Evolutionary conservation across 2,329 filamentous ascomycete genomes (phyloP), one percentile per base, ranked within the genome.

Genomic region (Cytospora leucostoma): DNA sequence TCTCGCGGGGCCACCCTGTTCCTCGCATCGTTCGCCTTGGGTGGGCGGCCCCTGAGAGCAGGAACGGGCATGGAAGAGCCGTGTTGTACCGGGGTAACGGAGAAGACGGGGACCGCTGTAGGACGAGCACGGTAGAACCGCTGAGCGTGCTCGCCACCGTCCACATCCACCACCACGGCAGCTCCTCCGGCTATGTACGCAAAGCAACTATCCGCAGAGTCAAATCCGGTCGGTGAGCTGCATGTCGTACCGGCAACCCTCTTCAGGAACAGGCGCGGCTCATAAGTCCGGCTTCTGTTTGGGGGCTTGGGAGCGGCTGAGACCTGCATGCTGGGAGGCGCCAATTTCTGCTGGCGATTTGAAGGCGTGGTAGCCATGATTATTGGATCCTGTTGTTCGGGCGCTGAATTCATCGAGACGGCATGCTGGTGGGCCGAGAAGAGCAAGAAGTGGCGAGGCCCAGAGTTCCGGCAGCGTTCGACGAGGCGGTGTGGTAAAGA

Each of bases 221-320:
- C 93, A 75, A 99, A 96, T 67, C 91, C 92, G 73, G 90, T 93
- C 49, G 92, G 89, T 5, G 90, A 91, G 68, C 82, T 86, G 67
- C 92, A 94, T 8, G 94, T 98, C 32, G 93, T 96, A 54, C 95
- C 95, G 71, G 98, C 90, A 63, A 98, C 92, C 67, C 92, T 88
- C 74, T 88, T 89, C 66, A 97, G 80, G 47, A 89, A 89, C 52
- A 97, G 82, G 49, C 84, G 83, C 27, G 84, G 80, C 64, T 88
- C 84, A 65, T 79, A 78, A 53, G 74, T 64, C 59, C 82, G 80
- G 53, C 78, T 77, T 56, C 84, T 83, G 65, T 81, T 73, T 35
- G 89, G 86, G 56, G 90, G 89, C 72, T 88, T 85, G 19, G 84
- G 78, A 38, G 85, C 83, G 47, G 87, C 84, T 64, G 82, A 81